These are phyloP conservation scores for Fusarium vanettenii DNA, from an alignment of 2,329 filamentous ascomycete genomes.

Conservation along the genomic window DNA sequence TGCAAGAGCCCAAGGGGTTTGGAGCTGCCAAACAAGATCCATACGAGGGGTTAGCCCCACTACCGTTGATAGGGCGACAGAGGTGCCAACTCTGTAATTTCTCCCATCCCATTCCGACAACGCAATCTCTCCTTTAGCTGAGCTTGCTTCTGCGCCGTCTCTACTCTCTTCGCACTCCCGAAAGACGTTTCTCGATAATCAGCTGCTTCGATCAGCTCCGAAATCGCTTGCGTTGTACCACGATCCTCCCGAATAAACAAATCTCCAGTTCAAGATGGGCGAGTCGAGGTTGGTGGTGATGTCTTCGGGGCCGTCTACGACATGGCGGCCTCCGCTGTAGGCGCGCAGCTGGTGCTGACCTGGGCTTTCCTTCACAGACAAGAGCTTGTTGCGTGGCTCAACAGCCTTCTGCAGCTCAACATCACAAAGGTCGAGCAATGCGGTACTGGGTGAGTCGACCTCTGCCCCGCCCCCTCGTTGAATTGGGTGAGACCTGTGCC, in stretches of 20 bases:
- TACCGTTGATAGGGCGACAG: constrained; percentile 48
- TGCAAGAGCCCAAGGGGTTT: constrained; percentile 2
- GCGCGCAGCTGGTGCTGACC: constrained; percentile 29
- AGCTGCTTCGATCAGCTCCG: constrained; percentile 9
- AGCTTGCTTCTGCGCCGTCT: constrained; percentile 19
- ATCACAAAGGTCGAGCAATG: constrained; percentile 99
- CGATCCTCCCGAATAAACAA: constrained; percentile 28
- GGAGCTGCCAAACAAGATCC: no score
- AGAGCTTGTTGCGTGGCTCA: constrained; percentile 95
- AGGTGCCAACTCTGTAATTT: constrained; percentile 43
- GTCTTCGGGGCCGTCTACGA: constrained; percentile 1
- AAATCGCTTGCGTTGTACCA: background rate
- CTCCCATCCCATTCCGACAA: constrained; percentile 41
- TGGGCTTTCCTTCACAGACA: constrained; percentile 72
- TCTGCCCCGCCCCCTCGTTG: constrained; percentile 46
- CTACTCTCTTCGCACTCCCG: constrained; percentile 3
- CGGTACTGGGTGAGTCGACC: constrained; percentile 82
- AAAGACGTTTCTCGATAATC: constrained; percentile 7
- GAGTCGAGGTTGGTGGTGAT: constrained; percentile 57
- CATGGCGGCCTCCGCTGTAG: background rate
- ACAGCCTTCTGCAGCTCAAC: constrained; percentile 97
- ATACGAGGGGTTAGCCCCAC: no score
- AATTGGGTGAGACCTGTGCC: constrained; percentile 29
- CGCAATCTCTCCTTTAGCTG: constrained; percentile 36
- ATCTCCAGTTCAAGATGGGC: constrained; percentile 54